phyloP scores from a whole-genome alignment of 169 alveolate species.

The Perkinsus chesapeaki region DNA sequence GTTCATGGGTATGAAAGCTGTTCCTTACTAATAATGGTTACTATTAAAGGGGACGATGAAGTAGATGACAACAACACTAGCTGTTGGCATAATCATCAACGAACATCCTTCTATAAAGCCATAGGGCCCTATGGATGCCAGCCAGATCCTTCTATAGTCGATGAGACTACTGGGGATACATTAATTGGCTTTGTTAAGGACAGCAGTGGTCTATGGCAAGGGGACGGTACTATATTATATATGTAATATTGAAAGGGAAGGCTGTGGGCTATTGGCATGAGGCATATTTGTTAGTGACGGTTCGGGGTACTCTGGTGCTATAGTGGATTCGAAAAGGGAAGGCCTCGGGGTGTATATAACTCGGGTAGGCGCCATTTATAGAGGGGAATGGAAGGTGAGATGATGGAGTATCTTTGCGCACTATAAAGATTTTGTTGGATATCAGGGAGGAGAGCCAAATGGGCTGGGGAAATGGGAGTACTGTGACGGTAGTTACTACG shows the following conservation, averaged over 20 bases:
- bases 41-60: neutral
- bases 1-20: no score
- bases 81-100: neutral
- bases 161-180: neutral
- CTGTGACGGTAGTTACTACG: neutral
- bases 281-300: neutral
- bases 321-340: neutral
- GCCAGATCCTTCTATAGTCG: neutral
- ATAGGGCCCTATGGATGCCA: neutral
- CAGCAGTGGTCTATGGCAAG: neutral
- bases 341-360: neutral
- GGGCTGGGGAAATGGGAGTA: neutral
- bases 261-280: neutral
- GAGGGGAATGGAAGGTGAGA: neutral
- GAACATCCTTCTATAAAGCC: neutral
- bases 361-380: neutral
- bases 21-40: no score
- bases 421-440: no score
- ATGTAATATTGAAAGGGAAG: neutral
- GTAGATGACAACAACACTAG: neutral
- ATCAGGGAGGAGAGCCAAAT: neutral
- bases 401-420: neutral
- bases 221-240: neutral
- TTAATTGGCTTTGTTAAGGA: neutral
- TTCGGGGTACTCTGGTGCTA: neutral